Percentiles rank a stretch among this genome's conserved stretches.
phyloP scores from a whole-genome alignment of 257 asterid species.

The Striga asiatica region DNA sequence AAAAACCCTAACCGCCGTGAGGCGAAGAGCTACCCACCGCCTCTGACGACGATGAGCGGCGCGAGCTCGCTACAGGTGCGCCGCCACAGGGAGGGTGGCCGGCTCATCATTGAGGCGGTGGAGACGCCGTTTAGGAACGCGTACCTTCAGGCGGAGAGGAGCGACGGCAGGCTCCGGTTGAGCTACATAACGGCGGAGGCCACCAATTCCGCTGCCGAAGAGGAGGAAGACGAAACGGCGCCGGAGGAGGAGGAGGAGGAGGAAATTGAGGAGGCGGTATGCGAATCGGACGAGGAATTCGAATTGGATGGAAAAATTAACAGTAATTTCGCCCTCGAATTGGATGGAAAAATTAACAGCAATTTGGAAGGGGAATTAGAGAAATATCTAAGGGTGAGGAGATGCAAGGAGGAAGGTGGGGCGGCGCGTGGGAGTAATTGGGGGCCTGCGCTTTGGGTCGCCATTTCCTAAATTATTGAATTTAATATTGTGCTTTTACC shows the following conservation, averaged over 20 bases:
- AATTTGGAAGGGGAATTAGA: slow-evolving; percentile 38
- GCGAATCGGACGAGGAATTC: background rate
- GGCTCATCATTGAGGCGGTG: slow-evolving; percentile 61
- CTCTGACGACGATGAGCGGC: slow-evolving; percentile 51
- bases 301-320: slow-evolving; percentile 24
- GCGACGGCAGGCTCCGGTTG: slow-evolving; percentile 67
- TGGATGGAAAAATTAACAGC: slow-evolving; percentile 19
- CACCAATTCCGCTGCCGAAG: slow-evolving; percentile 7
- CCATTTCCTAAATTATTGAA: slow-evolving; percentile 24
- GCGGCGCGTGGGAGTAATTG: slow-evolving; percentile 39
- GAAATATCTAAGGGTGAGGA: slow-evolving; percentile 29
- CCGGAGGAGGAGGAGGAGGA: slow-evolving; percentile 6
- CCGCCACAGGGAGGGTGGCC: slow-evolving; percentile 51
- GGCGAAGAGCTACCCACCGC: slow-evolving; percentile 58
- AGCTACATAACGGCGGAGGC: slow-evolving; percentile 20
- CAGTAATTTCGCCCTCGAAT: slow-evolving; percentile 25
- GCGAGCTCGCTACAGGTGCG: slow-evolving; percentile 41
- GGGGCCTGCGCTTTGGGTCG: slow-evolving; percentile 57
- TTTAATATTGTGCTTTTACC: background rate
- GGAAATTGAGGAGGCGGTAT: slow-evolving; percentile 21
- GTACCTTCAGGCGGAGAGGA: slow-evolving; percentile 54
- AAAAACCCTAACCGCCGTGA: slow-evolving; percentile 13
- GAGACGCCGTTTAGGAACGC: slow-evolving; percentile 41
- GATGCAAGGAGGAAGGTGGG: slow-evolving; percentile 39
- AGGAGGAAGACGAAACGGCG: background rate